Evolutionary conservation across 495 filamentous ascomycete genomes (phyloP).

Genomic region (Hypomontagnella monticulosa): DNA sequence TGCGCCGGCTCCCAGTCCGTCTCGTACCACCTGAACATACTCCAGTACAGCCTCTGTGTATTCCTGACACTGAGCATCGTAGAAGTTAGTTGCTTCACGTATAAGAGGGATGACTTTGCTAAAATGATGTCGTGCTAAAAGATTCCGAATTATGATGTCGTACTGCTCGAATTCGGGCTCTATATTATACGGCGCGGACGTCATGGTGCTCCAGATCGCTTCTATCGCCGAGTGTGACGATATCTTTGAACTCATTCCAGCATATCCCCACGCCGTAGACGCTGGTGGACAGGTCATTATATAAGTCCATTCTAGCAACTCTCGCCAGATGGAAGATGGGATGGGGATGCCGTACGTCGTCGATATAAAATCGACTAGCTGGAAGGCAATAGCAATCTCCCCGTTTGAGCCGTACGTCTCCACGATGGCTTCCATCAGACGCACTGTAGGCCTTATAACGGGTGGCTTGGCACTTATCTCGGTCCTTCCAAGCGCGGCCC

Average conservation of each 20-base stretch:
- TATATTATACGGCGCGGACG: constrained; percentile 41
- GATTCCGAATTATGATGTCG: constrained; percentile 42
- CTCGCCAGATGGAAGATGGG: constrained; percentile 44
- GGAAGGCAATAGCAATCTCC: constrained; percentile 44
- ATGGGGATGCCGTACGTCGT: constrained; percentile 42
- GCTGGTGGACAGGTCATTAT: constrained; percentile 40
- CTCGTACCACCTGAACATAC: constrained; percentile 36
- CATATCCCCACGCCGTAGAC: constrained; percentile 42
- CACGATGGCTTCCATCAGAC: constrained; percentile 48
- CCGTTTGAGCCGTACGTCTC: constrained; percentile 49
- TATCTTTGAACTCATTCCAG: constrained; percentile 33
- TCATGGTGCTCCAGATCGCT: constrained; percentile 50
- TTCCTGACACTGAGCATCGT: constrained; percentile 35
- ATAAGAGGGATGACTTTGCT: constrained; percentile 28
- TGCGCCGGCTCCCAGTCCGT: constrained; percentile 7
- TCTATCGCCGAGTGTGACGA: constrained; percentile 33
- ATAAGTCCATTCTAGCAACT: constrained; percentile 51
- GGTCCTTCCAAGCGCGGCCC: not conserved
- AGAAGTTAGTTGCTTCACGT: constrained; percentile 41
- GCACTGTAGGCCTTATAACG: constrained; percentile 44
- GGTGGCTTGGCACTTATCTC: not conserved
- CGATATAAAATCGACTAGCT: constrained; percentile 46
- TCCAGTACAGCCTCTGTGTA: constrained; percentile 48
- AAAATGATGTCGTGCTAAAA: constrained; percentile 36
- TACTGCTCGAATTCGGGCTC: constrained; percentile 46